Conservation (phyloP, 2,329 filamentous ascomycete species). For the Colletotrichum higginsianum region DNA sequence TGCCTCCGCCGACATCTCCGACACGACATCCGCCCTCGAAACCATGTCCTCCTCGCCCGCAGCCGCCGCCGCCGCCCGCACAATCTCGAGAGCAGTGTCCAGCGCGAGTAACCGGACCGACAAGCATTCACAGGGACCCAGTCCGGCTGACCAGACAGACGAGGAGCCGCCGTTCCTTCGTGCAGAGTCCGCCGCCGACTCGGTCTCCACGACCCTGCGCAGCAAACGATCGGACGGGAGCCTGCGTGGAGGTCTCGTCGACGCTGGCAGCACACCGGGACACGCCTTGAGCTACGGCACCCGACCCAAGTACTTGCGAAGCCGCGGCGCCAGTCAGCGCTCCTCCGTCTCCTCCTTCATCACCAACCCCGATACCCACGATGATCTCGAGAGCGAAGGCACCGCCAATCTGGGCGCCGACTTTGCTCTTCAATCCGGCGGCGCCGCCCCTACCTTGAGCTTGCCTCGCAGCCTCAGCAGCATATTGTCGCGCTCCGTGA, state of each 20-base stretch:
- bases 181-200: slow-evolving; percentile 48
- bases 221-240: slow-evolving; percentile 53
- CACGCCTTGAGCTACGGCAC: slow-evolving; percentile 61
- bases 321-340: slow-evolving; percentile 69
- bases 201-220: slow-evolving; percentile 47
- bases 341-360: slow-evolving; percentile 73
- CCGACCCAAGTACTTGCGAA: slow-evolving; percentile 71
- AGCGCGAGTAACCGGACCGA: slow-evolving; percentile 54
- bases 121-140: slow-evolving; percentile 46
- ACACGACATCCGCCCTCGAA: slow-evolving; percentile 67
- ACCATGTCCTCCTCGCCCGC: slow-evolving; percentile 71
- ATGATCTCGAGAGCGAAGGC: slow-evolving; percentile 80
- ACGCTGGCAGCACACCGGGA: slow-evolving; percentile 64
- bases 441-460: slow-evolving; percentile 74
- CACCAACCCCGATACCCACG: slow-evolving; percentile 67
- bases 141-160: slow-evolving; percentile 45
- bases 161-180: slow-evolving; percentile 49
- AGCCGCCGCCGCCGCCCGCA: slow-evolving; percentile 67
- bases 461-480: slow-evolving; percentile 67
- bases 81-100: slow-evolving; percentile 67
- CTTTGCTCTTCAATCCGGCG: slow-evolving; percentile 86
- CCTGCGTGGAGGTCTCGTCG: slow-evolving; percentile 51
- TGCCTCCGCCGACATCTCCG: slow-evolving; percentile 51
- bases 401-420: slow-evolving; percentile 79
- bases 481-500: slow-evolving; percentile 81